Conservation (phyloP, 2,329 filamentous ascomycete genomes). For the Venturiaceae sp. region DNA sequence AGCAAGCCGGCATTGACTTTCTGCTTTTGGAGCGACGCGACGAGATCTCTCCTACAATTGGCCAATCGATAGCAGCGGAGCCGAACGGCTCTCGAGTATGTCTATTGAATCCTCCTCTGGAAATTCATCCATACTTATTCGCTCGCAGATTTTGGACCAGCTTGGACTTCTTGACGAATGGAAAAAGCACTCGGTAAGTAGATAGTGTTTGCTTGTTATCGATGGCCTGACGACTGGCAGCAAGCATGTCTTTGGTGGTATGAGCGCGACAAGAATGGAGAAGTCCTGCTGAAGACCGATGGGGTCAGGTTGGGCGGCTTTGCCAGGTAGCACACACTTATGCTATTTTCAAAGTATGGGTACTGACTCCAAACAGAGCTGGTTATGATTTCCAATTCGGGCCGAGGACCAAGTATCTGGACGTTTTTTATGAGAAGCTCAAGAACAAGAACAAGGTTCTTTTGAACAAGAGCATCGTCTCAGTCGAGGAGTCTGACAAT, state of each 20-base stretch:
- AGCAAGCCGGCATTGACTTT: constrained; percentile 37
- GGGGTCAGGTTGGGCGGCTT: neutral
- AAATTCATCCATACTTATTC: neutral
- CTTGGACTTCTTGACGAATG: neutral
- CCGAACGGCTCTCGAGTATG: constrained; percentile 25
- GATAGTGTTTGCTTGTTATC: neutral
- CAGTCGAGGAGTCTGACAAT: constrained; percentile 15
- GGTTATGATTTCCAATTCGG: neutral
- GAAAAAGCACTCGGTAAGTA: neutral
- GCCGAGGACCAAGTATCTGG: neutral
- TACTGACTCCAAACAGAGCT: neutral
- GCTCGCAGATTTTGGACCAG: neutral
- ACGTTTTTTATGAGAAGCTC: neutral
- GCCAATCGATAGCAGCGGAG: constrained; percentile 38
- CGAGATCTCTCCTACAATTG: constrained; percentile 34
- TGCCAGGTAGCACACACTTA: neutral
- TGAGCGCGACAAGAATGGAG: neutral
- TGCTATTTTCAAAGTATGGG: too few relatives aligned
- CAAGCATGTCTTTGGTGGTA: neutral
- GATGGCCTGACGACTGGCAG: neutral
- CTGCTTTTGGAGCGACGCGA: constrained; percentile 36
- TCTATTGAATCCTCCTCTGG: neutral
- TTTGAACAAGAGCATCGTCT: neutral
- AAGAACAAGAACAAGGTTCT: neutral
- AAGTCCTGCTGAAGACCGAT: neutral